phyloP scores from a whole-genome alignment of 176 grass and related monocot genomes.

The Tuctoria greenei region DNA sequence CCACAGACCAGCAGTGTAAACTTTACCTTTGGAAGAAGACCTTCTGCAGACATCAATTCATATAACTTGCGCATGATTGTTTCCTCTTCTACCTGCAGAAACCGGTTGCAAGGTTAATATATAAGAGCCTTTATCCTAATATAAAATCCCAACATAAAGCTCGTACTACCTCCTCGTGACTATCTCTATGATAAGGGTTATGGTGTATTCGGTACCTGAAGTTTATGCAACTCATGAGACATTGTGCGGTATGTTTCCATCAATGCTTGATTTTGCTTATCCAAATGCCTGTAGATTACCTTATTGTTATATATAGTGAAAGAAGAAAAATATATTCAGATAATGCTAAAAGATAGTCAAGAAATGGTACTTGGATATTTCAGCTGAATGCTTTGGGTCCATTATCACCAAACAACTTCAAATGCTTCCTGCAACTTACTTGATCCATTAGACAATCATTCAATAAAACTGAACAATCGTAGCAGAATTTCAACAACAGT shows the following conservation, averaged over 20 bases:
- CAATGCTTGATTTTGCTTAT: slow-evolving; percentile 76
- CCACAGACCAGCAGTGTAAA: slow-evolving; percentile 13
- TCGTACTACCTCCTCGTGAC: background rate
- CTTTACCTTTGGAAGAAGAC: slow-evolving; percentile 73
- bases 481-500: too few species aligned
- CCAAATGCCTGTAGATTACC: slow-evolving; percentile 59
- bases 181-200: too few species aligned
- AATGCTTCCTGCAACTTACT: slow-evolving; percentile 32
- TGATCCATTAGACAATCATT: slow-evolving; percentile 22
- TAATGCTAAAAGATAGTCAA: background rate
- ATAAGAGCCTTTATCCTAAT: slow-evolving; percentile 14
- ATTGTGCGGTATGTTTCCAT: slow-evolving; percentile 65
- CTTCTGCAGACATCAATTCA: slow-evolving; percentile 58
- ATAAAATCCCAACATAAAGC: background rate
- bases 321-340: slow-evolving; percentile 20
- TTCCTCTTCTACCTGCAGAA: slow-evolving; percentile 81
- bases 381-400: slow-evolving; percentile 63
- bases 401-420: slow-evolving; percentile 48
- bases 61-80: slow-evolving; percentile 84
- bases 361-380: slow-evolving; percentile 61
- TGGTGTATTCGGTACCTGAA: too few species aligned
- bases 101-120: slow-evolving; percentile 19
- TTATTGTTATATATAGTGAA: slow-evolving; percentile 26
- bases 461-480: background rate
- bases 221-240: slow-evolving; percentile 71